Evolutionary conservation across 1,284 basidiomycete genomes (phyloP).

Genomic region (Blastosporella zonata): DNA sequence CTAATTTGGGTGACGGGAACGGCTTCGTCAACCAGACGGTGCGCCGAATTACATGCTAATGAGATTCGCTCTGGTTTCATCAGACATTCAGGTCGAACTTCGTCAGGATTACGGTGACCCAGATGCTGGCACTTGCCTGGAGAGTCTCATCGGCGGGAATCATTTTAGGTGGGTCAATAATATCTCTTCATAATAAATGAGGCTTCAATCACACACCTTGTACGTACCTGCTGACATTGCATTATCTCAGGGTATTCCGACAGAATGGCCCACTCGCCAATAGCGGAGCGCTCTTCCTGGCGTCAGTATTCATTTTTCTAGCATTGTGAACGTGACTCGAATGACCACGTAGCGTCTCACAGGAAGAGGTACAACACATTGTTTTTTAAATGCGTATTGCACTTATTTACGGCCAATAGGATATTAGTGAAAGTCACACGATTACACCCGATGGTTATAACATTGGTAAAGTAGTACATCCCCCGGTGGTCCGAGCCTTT

Average conservation of each 20-base stretch:
- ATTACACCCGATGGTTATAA: slow-evolving; percentile 57
- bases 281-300: slow-evolving; percentile 62
- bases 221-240: neutral
- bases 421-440: slow-evolving; percentile 42
- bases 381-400: neutral
- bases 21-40: slow-evolving; percentile 46
- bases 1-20: slow-evolving; percentile 64
- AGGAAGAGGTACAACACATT: slow-evolving; percentile 45
- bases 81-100: slow-evolving; percentile 52
- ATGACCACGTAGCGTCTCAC: slow-evolving; percentile 45
- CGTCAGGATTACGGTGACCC: slow-evolving; percentile 56
- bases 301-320: slow-evolving; percentile 38
- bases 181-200: neutral
- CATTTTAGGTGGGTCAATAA: slow-evolving; percentile 48
- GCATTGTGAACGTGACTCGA: slow-evolving; percentile 1
- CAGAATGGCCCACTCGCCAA: slow-evolving; percentile 58
- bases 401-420: slow-evolving; percentile 20
- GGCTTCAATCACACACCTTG: neutral
- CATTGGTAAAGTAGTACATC: slow-evolving; percentile 41
- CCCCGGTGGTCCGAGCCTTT: neutral
- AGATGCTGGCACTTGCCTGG: slow-evolving; percentile 55
- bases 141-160: slow-evolving; percentile 63
- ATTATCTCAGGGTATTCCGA: slow-evolving; percentile 42
- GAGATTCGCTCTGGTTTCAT: slow-evolving; percentile 22
- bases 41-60: neutral